A percentile compares a stretch with the other conserved stretches of the same genome.
Conservation (phyloP, 805 yeast genomes). For the Starmerella roubikii region DNA sequence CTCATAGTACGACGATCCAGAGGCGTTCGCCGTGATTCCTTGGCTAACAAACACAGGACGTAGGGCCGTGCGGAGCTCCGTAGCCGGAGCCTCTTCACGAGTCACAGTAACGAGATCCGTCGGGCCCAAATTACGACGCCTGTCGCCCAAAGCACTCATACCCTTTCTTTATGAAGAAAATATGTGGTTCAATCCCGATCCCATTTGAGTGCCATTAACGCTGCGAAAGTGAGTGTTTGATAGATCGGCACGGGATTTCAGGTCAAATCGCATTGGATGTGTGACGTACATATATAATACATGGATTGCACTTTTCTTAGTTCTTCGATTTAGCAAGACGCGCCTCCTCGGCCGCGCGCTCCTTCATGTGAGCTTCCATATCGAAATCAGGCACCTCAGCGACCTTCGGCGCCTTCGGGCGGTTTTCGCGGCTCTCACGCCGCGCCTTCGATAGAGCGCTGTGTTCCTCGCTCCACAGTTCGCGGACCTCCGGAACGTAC, state of each 20-base stretch:
- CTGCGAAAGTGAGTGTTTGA: too few species aligned
- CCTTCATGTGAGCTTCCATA: slow-evolving; percentile 10
- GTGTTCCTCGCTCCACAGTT: slow-evolving; percentile 18
- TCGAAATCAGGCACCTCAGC: slow-evolving; percentile 19
- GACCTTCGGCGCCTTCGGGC: slow-evolving; percentile 11
- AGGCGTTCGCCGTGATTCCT: slow-evolving; percentile 54
- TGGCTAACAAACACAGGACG: slow-evolving; percentile 42
- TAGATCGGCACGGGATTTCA: too few species aligned
- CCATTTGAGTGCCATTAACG: too few species aligned
- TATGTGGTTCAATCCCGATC: too few species aligned
- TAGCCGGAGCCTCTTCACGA: slow-evolving; percentile 21
- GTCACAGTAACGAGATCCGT: slow-evolving; percentile 42
- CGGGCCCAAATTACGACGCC: slow-evolving; percentile 83
- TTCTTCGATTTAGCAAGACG: too few species aligned
- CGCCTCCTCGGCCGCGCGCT: slow-evolving; percentile 1
- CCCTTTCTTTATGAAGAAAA: too few species aligned
- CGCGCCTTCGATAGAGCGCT: slow-evolving; percentile 11
- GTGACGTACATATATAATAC: too few species aligned
- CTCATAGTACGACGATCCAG: slow-evolving; percentile 76
- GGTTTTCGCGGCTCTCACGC: slow-evolving; percentile 16
- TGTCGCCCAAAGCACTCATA: slow-evolving; percentile 35
- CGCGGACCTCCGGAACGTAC: slow-evolving; percentile 7
- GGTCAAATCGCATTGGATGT: too few species aligned
- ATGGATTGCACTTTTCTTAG: too few species aligned
- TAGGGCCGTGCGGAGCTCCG: slow-evolving; percentile 17